Conservation (phyloP, 306 rosid species). For the Rosa multiflora region DNA sequence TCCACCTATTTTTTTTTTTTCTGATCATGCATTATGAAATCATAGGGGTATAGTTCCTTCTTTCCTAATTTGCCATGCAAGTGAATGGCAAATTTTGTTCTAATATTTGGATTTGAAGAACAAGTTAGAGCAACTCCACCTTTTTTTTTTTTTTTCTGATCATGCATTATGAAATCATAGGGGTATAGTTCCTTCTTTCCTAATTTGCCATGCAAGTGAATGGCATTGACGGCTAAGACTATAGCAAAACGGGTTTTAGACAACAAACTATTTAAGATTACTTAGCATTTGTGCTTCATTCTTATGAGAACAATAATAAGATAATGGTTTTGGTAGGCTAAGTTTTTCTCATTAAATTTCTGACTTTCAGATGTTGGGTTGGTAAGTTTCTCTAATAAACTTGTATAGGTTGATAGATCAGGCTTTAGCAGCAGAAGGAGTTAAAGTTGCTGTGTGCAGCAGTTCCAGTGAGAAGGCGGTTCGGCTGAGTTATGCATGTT, state of each 20-base stretch:
- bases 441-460: constrained; percentile 96
- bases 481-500: background rate
- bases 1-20: background rate
- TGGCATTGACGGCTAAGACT: background rate
- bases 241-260: background rate
- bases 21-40: too few relatives aligned
- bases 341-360: background rate
- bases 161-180: background rate
- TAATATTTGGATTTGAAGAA: background rate
- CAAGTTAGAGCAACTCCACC: background rate
- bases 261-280: background rate
- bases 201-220: background rate
- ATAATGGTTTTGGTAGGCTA: background rate
- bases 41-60: too few relatives aligned
- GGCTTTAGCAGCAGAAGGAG: constrained; percentile 82
- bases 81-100: too few relatives aligned
- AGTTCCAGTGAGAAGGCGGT: constrained; percentile 99
- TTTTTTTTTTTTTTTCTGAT: background rate
- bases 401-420: constrained; percentile 81
- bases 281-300: background rate
- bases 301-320: background rate
- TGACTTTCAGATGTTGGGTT: background rate
- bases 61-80: too few relatives aligned
- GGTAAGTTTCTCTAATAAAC: constrained; percentile 26
- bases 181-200: background rate